phyloP scores from a whole-genome alignment of 73 alveolate species.

The Paramecium octaurelia region DNA sequence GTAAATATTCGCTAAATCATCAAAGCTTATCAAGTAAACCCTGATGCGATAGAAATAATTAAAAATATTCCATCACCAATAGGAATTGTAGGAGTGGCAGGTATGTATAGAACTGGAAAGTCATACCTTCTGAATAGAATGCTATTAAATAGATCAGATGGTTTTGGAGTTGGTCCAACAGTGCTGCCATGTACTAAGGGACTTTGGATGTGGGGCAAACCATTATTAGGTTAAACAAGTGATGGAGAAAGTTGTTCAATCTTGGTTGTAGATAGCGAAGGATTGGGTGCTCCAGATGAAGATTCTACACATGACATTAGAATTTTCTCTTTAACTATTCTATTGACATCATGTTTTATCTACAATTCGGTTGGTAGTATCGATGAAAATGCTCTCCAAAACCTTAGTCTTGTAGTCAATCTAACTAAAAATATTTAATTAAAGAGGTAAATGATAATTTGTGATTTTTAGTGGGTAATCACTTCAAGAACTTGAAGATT shows the following conservation, averaged over 20 bases:
- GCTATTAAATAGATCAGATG: slow-evolving; percentile 87
- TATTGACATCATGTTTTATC: slow-evolving; percentile 83
- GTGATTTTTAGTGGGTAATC: slow-evolving; percentile 49
- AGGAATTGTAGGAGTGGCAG: slow-evolving; percentile 96
- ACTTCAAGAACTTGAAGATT: slow-evolving; percentile 91
- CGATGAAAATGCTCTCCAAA: slow-evolving; percentile 90
- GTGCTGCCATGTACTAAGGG: slow-evolving; percentile 95
- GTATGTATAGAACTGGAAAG: slow-evolving; percentile 98
- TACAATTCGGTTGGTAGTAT: slow-evolving; percentile 93
- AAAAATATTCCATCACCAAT: slow-evolving; percentile 77
- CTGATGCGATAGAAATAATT: slow-evolving; percentile 86
- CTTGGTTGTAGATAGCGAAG: slow-evolving; percentile 88
- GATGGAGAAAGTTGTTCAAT: slow-evolving; percentile 86
- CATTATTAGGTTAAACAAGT: slow-evolving; percentile 77
- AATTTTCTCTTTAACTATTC: slow-evolving; percentile 87
- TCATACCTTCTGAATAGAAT: slow-evolving; percentile 93
- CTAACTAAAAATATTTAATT: slow-evolving; percentile 86
- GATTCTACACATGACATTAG: slow-evolving; percentile 95
- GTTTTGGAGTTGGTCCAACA: slow-evolving; percentile 96
- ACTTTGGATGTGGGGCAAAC: slow-evolving; percentile 94
- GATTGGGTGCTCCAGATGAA: slow-evolving; percentile 93
- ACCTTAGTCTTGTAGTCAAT: slow-evolving; percentile 81
- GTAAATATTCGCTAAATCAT: background rate
- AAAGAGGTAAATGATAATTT: slow-evolving; percentile 26
- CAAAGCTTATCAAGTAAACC: slow-evolving; percentile 53